These are phyloP conservation scores for Phoma sp. DNA, from an alignment of 2,329 filamentous ascomycete genomes.

Conservation along the genomic window DNA sequence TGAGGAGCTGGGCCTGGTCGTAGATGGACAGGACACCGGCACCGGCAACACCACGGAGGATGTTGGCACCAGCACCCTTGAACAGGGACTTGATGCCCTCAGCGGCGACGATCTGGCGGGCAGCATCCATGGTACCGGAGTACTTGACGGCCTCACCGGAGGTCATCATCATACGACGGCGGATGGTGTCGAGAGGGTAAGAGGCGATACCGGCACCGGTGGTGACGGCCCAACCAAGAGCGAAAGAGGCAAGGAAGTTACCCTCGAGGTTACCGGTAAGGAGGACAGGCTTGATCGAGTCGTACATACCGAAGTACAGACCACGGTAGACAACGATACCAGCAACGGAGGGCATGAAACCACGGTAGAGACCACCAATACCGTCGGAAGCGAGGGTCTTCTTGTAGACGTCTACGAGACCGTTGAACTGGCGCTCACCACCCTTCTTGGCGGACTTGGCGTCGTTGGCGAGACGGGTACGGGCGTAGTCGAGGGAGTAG, in stretches of 20 bases:
- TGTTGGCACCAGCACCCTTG: constrained; percentile 99
- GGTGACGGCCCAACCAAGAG: constrained; percentile 98
- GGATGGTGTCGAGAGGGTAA: constrained; percentile 99
- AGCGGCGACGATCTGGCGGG: constrained; percentile 90
- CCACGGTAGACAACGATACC: constrained; percentile 99
- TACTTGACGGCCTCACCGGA: constrained; percentile 98
- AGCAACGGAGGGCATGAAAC: constrained; percentile 98
- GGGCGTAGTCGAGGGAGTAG: constrained; percentile 99
- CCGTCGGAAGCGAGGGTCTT: constrained; percentile 99
- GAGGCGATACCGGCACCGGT: constrained; percentile 99
- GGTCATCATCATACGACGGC: constrained; percentile 99
- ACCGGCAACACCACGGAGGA: constrained; percentile 99
- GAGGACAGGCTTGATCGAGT: constrained; percentile 99
- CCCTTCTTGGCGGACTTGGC: constrained; percentile 97
- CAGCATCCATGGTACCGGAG: constrained; percentile 94
- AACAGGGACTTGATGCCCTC: constrained; percentile 99
- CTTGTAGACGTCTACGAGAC: constrained; percentile 98
- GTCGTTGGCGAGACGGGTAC: constrained; percentile 99
- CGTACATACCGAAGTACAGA: constrained; percentile 99
- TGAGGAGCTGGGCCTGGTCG: constrained; percentile 97
- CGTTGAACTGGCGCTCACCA: constrained; percentile 99
- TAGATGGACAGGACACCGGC: constrained; percentile 99
- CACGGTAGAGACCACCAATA: constrained; percentile 99
- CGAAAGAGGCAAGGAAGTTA: constrained; percentile 99
- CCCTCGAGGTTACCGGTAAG: constrained; percentile 89